Evolutionary conservation across 345 rosid species (phyloP).

Genomic region (Bretschneidera sinensis): DNA sequence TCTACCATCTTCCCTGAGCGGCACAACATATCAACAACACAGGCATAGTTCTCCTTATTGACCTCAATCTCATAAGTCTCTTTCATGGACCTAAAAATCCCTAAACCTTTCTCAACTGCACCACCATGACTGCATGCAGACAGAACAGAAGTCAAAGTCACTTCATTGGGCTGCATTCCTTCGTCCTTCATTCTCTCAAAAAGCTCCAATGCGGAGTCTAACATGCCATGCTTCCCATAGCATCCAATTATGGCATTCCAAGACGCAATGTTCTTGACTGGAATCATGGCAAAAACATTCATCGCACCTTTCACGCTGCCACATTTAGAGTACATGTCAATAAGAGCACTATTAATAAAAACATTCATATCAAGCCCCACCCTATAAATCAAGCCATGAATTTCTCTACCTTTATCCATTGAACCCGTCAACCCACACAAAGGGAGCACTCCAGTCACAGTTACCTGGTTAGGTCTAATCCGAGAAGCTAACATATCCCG

Average conservation of each 20-base stretch:
- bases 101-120: constrained; percentile 36
- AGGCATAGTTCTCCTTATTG: constrained; percentile 42
- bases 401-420: constrained; percentile 33
- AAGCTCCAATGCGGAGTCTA: constrained; percentile 28
- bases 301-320: constrained; percentile 40
- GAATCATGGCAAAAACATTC: constrained; percentile 27
- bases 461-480: constrained; percentile 34
- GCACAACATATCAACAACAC: constrained; percentile 55
- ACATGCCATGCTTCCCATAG: constrained; percentile 48
- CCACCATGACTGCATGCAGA: constrained; percentile 55
- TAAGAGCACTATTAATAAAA: constrained; percentile 45
- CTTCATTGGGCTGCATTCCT: constrained; percentile 26
- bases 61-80: constrained; percentile 20
- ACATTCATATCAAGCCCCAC: constrained; percentile 31
- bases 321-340: constrained; percentile 64
- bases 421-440: constrained; percentile 39
- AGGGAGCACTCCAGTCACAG: constrained; percentile 47
- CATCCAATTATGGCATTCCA: constrained; percentile 60
- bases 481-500: constrained; percentile 27
- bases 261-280: constrained; percentile 28
- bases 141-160: constrained; percentile 40
- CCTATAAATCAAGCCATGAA: constrained; percentile 42
- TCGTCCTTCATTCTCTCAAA: constrained; percentile 42
- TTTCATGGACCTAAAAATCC: constrained; percentile 39
- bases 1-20: constrained; percentile 45